Evolutionary conservation across 331 rosid species (phyloP), one percentile per base, ranked within the genome.

Genomic region (Saraca asoca): DNA sequence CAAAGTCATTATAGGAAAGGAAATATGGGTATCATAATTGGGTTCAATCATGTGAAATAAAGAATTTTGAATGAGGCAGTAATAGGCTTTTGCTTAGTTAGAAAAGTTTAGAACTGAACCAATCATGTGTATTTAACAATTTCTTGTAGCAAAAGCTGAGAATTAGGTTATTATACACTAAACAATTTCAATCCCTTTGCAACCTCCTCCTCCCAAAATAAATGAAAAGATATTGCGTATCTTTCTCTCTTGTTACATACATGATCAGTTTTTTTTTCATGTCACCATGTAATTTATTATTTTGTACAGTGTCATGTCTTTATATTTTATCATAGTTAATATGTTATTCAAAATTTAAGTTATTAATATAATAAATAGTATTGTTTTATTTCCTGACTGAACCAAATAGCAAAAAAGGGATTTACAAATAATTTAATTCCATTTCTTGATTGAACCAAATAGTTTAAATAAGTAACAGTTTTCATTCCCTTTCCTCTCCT

Each of bases 91-190:
- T 54, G 64, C 79, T 52, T 76, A 63, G 81, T 64, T 61, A 62
- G 77, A 51, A 14, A 39, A 73, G 46, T 76, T 72, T 69, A 73
- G 74, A 76, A 78, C 75, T 51, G 43, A 53, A 68, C 74, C 66
- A 77, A 81, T 58, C 24, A 59, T 58, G 69, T 66, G 71, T 62
- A 49, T 81, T 65, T 60, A 70, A 41, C 78, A 33, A 65, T 76
- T 80, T 54, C 44, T 71, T 66, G 62, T 49, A 60, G 80, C 74
- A 41, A 49, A 64, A 73, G 75, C 54, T 58, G 69, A 80, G 72
- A 73, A 55, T 73, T 83, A 60, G 74, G 65, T 29, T 39, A 63
- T 59, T 31, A 52, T 34, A 53, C 57, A 66, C 71, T 70, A 67
- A 5, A 12, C 2, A 24, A 24, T 24, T 24, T 24, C 31, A 24